Base-by-base conservation (phyloP, 1,284 basidiomycete species). In the Ustanciosporium gigantosporum region DNA sequence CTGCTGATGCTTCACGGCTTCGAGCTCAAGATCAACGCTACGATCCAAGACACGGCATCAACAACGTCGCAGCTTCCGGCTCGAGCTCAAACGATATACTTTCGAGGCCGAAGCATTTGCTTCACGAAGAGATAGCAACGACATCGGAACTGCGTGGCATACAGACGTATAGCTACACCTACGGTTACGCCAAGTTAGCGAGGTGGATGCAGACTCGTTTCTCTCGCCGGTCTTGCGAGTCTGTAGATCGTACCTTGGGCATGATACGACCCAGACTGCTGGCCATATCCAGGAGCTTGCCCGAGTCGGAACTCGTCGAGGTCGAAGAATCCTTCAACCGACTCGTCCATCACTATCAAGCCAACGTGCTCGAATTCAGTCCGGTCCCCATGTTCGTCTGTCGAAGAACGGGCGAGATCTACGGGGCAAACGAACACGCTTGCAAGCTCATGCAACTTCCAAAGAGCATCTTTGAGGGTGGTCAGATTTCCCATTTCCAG, bases 151-250 rank as follows among this genome's bases (percentile, higher is more conserved):
- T 61, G 32, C 46, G 43, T n/a, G 62, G 49, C 2, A 27, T 42
- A 1, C 41, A 27, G 14, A 29, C 37, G 9, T 60, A 66, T 42
- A 52, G 45, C 7, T 66, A 61, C 41, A 61, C 62, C 8, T 66
- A 56, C 31, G 62, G 62, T 7, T 66, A 61, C 22, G 62, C 62
- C 46, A 66, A 66, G 29, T 34, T 66, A 2, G 62, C 62, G 0
- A 43, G 51, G 13, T 66, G 62, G 62, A 66, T 66, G 57, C 51
- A 66, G 17, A 53, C 52, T 2, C 51, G 57, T 5, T 66, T 32
- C 35, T 46, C 57, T 3, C 45, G 49, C 19, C 46, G 39, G 23
- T 41, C 31, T 20, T 53, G 57, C 52, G 52, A 57, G 36, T n/a
- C 34, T 19, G 56, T 66, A 15, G 62, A 66, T 19, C 52, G 37